Evolutionary conservation across 1,284 basidiomycete genomes (phyloP).

Genomic region (Erythrobasidium hasegawianum): DNA sequence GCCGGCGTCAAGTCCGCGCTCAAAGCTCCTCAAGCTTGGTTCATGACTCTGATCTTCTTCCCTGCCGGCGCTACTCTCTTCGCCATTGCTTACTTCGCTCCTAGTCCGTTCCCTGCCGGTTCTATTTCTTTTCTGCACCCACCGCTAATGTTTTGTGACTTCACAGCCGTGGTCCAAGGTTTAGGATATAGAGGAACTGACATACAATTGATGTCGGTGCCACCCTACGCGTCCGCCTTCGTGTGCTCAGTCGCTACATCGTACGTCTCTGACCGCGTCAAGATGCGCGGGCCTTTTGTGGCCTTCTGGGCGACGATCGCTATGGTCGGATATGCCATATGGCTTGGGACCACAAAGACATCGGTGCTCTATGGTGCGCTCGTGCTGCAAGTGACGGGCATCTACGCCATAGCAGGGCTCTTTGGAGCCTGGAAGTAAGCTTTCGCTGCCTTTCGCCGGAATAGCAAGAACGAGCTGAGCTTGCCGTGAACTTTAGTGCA

Average conservation of each 20-base stretch:
- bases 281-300: constrained; percentile 38
- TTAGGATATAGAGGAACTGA: constrained; percentile 37
- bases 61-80: constrained; percentile 35
- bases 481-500: neutral
- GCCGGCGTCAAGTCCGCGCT: constrained; percentile 19
- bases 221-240: constrained; percentile 39
- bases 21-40: constrained; percentile 38
- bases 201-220: constrained; percentile 39
- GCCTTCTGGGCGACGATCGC: constrained; percentile 39
- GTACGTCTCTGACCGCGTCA: constrained; percentile 40
- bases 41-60: constrained; percentile 38
- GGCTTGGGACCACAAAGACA: constrained; percentile 42
- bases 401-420: constrained; percentile 42
- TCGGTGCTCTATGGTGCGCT: constrained; percentile 47
- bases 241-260: constrained; percentile 38
- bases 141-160: neutral
- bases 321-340: constrained; percentile 47
- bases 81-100: constrained; percentile 36
- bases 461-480: neutral
- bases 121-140: neutral
- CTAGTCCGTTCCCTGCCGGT: constrained; percentile 1
- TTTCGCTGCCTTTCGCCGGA: neutral
- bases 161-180: constrained; percentile 32
- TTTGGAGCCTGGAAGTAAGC: constrained; percentile 31
- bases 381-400: constrained; percentile 49